Base-by-base conservation (phyloP, 2,329 filamentous ascomycete genomes). In the Myrmaecium sp. region DNA sequence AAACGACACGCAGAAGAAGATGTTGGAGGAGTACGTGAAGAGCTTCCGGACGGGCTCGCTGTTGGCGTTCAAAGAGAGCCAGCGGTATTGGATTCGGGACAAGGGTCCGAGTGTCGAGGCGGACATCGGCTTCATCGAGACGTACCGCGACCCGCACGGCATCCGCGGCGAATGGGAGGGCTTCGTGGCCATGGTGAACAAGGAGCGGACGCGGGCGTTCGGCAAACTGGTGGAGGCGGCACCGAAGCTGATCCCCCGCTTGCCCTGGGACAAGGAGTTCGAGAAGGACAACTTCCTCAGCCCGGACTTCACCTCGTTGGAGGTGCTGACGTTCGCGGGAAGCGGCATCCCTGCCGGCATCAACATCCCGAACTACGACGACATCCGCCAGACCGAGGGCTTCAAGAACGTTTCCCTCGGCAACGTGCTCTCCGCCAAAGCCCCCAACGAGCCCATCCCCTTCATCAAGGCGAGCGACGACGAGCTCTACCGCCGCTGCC, bases 251-350 rank as follows among this genome's bases (percentile, higher is more conserved):
- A 94, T 98, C 27, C 81, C 83, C 5, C 71, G 91, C 34, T 60
- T 98, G 9, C 89, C 89, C 0, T 98, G 89, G 89, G 60, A 63
- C 18, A 66, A 69, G 24, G 78, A 81, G 1, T 98, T 95, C 38
- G 89, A 98, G 49, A 95, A 95, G 54, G 84, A 94, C 58, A 83
- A 78, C 44, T 98, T 98, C 53, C 56, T 92, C 18, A 86, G 81
- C 27, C 89, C 89, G 0, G 89, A 98, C 49, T 98, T 98, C 46
- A 95, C 89, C 0, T 89, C 79, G 6, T 64, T 95, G 2, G 89
- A 98, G 50, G 83, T 94, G 3, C 55, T 94, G 33, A 82, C 77
- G 1, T 94, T 94, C 40, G 66, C 68, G 13, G 65, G 66, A 6
- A 66, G 62, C 28, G 69, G 24, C 5, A 69, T 74, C 24, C 69